phyloP scores from a whole-genome alignment of 2,329 filamentous ascomycete genomes.

The Lachnellula hyalina region DNA sequence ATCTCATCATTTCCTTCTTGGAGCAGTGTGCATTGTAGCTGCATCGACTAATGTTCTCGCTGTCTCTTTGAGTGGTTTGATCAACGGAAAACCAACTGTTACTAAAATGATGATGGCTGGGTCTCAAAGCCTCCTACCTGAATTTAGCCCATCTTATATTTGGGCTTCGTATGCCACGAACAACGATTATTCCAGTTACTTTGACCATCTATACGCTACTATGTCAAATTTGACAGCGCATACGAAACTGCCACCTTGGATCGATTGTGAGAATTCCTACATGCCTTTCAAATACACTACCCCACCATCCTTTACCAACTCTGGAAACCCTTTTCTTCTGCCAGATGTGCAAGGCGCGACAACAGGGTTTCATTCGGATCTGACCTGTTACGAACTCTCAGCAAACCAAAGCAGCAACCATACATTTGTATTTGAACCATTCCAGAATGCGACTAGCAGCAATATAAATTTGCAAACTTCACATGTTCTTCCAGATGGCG shows the following conservation, averaged over 20 bases:
- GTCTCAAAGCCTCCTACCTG: neutral
- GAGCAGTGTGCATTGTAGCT: conserved; percentile 41
- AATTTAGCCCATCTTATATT: too few species aligned
- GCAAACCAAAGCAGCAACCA: neutral
- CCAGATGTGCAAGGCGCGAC: too few species aligned
- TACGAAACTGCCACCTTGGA: too few species aligned
- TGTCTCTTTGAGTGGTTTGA: conserved; percentile 45
- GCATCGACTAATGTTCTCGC: conserved; percentile 49
- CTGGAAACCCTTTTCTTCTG: too few species aligned
- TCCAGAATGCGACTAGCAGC: neutral
- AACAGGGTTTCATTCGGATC: too few species aligned
- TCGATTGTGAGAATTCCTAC: too few species aligned
- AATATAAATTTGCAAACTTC: neutral
- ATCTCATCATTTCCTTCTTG: conserved; percentile 42
- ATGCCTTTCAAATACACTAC: too few species aligned
- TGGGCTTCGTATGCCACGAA: too few species aligned
- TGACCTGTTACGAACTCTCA: neutral
- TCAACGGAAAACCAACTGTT: conserved; percentile 34
- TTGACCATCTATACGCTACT: too few species aligned
- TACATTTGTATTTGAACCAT: neutral
- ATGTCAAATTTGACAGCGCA: too few species aligned
- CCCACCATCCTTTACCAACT: too few species aligned
- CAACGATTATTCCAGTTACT: too few species aligned
- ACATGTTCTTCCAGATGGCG: neutral
- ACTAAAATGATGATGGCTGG: conserved; percentile 2